Evolutionary conservation across 371 early-diverging fungal species (phyloP).

Genomic region (Lichtheimia ramosa): DNA sequence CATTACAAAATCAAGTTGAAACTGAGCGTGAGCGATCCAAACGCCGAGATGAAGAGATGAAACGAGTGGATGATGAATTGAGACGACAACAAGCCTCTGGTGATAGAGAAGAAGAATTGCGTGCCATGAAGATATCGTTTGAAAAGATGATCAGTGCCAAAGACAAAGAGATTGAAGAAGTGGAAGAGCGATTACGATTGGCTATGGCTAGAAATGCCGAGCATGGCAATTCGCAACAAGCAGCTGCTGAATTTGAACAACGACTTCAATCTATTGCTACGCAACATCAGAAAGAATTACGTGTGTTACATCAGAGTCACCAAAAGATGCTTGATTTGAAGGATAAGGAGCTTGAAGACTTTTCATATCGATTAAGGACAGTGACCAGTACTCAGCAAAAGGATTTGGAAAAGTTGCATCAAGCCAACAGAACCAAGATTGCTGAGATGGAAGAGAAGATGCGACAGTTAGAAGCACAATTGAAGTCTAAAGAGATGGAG

Average conservation of each 20-base stretch:
- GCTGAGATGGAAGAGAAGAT: constrained; percentile 28
- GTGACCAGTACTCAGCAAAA: constrained; percentile 39
- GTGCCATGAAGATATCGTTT: constrained; percentile 26
- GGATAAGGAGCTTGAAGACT: constrained; percentile 45
- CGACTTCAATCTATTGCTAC: constrained; percentile 33
- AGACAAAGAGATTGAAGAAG: constrained; percentile 41
- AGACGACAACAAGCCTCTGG: constrained; percentile 7
- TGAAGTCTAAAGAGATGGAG: constrained; percentile 43
- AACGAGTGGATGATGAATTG: constrained; percentile 9
- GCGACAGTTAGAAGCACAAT: constrained; percentile 27
- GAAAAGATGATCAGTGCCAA: constrained; percentile 41
- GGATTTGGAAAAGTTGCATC: constrained; percentile 39
- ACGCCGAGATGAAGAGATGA: constrained; percentile 14
- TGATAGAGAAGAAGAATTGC: constrained; percentile 24
- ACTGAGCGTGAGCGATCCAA: constrained; percentile 8
- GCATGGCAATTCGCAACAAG: constrained; percentile 6
- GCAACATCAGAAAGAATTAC: constrained; percentile 47
- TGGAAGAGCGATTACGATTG: constrained; percentile 32
- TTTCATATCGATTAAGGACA: constrained; percentile 39
- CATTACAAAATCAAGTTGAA: constrained; percentile 12
- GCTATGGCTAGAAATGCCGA: constrained; percentile 14
- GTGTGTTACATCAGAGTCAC: constrained; percentile 40
- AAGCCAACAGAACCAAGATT: constrained; percentile 34
- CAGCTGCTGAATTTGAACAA: constrained; percentile 7
- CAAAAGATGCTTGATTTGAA: constrained; percentile 46